Conservation (phyloP, 768 basidiomycete genomes). For the Cystobasidium ongulense region DNA sequence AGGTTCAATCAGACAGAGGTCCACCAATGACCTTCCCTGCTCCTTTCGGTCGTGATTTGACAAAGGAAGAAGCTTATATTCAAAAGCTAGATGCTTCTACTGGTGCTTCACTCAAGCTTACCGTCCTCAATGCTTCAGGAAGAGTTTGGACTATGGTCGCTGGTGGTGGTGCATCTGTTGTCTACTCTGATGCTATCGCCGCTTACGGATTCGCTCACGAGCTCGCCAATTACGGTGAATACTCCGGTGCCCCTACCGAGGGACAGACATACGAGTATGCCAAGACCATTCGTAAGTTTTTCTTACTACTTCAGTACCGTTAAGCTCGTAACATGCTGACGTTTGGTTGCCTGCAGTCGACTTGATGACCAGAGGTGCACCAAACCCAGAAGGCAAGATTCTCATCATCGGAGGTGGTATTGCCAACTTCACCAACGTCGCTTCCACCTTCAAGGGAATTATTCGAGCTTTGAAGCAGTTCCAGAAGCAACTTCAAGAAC, state of each 20-base stretch:
- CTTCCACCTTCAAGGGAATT: slow-evolving; percentile 99
- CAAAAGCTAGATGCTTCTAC: slow-evolving; percentile 95
- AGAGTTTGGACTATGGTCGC: slow-evolving; percentile 99
- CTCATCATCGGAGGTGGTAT: slow-evolving; percentile 99
- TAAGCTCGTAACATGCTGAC: neutral
- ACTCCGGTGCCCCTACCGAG: slow-evolving; percentile 94
- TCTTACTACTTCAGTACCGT: neutral
- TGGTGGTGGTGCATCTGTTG: slow-evolving; percentile 76
- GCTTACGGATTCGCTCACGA: slow-evolving; percentile 94
- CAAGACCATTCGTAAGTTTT: slow-evolving; percentile 80
- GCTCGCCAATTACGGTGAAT: slow-evolving; percentile 98
- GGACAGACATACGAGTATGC: slow-evolving; percentile 99
- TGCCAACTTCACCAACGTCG: slow-evolving; percentile 98
- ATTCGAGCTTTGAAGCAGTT: slow-evolving; percentile 91
- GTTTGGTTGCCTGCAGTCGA: slow-evolving; percentile 54
- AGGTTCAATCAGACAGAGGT: slow-evolving; percentile 76
- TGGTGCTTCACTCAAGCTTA: slow-evolving; percentile 95
- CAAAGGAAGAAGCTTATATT: slow-evolving; percentile 98
- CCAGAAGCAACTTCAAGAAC: slow-evolving; percentile 71
- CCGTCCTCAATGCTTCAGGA: slow-evolving; percentile 87
- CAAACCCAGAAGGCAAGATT: slow-evolving; percentile 73
- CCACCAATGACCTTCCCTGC: slow-evolving; percentile 86
- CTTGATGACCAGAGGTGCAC: slow-evolving; percentile 79
- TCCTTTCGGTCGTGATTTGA: slow-evolving; percentile 92
- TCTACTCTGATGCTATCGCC: slow-evolving; percentile 67